Base-by-base conservation (phyloP, 2,329 filamentous ascomycete species). In the Boeremia exigua region DNA sequence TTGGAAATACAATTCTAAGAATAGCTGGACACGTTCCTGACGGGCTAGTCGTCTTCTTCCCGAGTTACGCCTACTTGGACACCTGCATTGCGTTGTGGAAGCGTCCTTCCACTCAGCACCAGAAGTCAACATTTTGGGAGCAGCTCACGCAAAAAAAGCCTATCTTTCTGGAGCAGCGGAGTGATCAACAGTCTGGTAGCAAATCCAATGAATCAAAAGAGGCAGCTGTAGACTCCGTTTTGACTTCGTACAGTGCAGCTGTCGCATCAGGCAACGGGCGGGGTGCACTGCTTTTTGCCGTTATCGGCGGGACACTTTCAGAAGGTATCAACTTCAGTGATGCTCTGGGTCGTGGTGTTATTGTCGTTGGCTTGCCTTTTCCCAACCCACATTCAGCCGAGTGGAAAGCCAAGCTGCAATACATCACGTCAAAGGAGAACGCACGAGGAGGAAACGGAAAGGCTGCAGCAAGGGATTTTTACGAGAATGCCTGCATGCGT, bases 301-400 rank as follows among this genome's bases (percentile, higher is more conserved):
- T 99, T 3, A 89, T 99, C 2, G 94, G 94, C 50, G 95, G 95
- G 12, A 96, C 94, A 64, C 88, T 99, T 78, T 96, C 91, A 54
- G 95, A 99, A 77, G 95, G 95, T 62, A 99, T 99, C 79, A 99
- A 99, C 77, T 99, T 99, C 78, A 94, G 91, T 0, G 93, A 99
- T 77, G 82, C 84, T 3, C 86, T 99, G 0, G 95, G 95, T 1
- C 88, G 95, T 25, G 94, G 91, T 49, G 92, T 99, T 8, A 80
- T 96, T 12, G 89, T 98, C n/a, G 86, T 98, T 12, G 95, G 95
- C 0, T 79, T 99, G 4, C 95, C 95, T 0, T 99, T 96, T 65
- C 92, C 95, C 0, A 99, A 98, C 66, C 87, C 92, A 48, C 86
- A 90, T 64, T 92, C 90, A 9, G 88, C 92, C 1, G 92, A 97